phyloP scores from a whole-genome alignment of 23 red algal genomes.

The Gracilaria caudata region DNA sequence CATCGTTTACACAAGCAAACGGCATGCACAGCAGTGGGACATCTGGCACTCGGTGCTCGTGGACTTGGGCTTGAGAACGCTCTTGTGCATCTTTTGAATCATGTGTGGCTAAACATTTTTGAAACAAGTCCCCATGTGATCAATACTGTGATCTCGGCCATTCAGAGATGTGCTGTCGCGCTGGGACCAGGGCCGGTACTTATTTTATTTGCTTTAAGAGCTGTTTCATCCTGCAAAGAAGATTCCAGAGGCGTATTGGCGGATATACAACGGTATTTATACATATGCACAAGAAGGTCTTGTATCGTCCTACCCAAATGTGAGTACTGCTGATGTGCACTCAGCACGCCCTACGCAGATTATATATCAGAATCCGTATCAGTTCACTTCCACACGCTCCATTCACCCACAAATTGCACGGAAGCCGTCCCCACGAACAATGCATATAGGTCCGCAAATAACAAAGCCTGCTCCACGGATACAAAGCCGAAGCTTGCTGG shows the following conservation, averaged over 20 bases:
- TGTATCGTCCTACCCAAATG: conserved; percentile 67
- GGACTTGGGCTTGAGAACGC: conserved; percentile 90
- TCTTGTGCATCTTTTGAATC: conserved; percentile 91
- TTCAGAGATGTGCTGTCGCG: conserved; percentile 74
- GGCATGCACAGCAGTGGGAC: conserved; percentile 86
- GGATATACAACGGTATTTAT: conserved; percentile 87
- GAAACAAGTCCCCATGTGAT: conserved; percentile 90
- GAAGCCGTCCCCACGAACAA: conserved; percentile 17
- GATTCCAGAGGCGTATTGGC: conserved; percentile 91
- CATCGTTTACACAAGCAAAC: conserved; percentile 88
- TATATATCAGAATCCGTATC: conserved; percentile 34
- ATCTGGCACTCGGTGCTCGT: conserved; percentile 88
- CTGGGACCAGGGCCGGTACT: conserved; percentile 83
- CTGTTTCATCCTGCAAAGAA: conserved; percentile 93
- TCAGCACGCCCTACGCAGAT: conserved; percentile 18
- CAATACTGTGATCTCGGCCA: conserved; percentile 89
- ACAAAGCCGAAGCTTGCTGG: background rate
- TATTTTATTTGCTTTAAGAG: conserved; percentile 82
- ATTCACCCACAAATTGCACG: conserved; percentile 29
- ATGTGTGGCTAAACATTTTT: conserved; percentile 94
- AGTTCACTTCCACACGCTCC: conserved; percentile 28
- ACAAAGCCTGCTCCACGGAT: conserved; percentile 20
- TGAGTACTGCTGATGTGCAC: conserved; percentile 18
- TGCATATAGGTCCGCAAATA: conserved; percentile 28
- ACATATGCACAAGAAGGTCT: conserved; percentile 80